Base-by-base conservation (phyloP, 2,329 filamentous ascomycete species). In the Venturia nashicola region DNA sequence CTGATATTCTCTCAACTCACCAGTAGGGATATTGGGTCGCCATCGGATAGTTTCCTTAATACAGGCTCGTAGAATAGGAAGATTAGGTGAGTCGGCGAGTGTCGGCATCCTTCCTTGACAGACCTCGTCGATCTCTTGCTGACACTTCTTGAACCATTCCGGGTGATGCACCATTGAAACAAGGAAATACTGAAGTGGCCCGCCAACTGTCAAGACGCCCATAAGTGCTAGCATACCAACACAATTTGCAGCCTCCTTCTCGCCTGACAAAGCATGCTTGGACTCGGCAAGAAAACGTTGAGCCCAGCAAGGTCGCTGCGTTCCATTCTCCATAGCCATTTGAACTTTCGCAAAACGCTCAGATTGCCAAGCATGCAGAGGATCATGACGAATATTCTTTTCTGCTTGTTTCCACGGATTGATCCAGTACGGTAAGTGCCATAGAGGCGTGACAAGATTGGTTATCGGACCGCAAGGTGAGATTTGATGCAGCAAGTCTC, bases 401-500 rank as follows among this genome's bases (percentile, higher is more conserved):
- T 83, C 80, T 5, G 78, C 77, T 16, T 72, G 73, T 70, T 82
- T 82, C 81, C 81, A 83, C 0, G 81, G 81, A 67, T 83, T 83
- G 55, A 82, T 73, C 18, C 71, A 67, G 65, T 73, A 71, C 1
- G 81, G 80, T 0, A 83, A 69, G 65, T 82, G 76, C 80, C 80
- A 83, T 0, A 84, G 74, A 7, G 80, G 80, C 5, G 80, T 82
- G 57, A 83, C 62, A 5, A 83, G 76, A 65, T 83, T 83, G 27
- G 81, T 83, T 66, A 84, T 79, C 1, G 81, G 81, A 0, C 81
- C 81, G 36, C 81, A 81, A 0, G 81, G 81, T 1, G 81, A 83
- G 80, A 84, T 83, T 63, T 83, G 81, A 8, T 76, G 82, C 18
- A 83, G 72, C 1, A 83, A 73, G n/a, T 80, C 81, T 80, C 80